These are phyloP conservation scores for Calonectria pteridis DNA, from an alignment of 2,329 filamentous ascomycete genomes.

Conservation along the genomic window DNA sequence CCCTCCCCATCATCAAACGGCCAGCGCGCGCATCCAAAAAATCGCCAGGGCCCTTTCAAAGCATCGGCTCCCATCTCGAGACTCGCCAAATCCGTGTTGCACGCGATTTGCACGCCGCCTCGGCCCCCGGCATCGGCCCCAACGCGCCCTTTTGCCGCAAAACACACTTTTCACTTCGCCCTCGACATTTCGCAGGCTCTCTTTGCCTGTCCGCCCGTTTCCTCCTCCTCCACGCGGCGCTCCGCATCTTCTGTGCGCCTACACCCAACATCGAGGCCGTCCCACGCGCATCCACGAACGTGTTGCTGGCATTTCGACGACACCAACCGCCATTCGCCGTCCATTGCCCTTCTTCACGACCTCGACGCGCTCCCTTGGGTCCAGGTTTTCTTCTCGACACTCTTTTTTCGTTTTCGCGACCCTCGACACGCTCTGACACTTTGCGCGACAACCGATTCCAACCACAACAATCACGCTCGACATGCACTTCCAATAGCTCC, in stretches of 20 bases:
- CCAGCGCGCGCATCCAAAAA: slow-evolving; percentile 72
- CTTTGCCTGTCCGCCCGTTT: slow-evolving; percentile 38
- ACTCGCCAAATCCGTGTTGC: slow-evolving; percentile 64
- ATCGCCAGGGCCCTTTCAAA: slow-evolving; percentile 71
- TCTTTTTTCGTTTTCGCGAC: slow-evolving; percentile 46
- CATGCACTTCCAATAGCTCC: slow-evolving; percentile 53
- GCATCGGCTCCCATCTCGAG: slow-evolving; percentile 70
- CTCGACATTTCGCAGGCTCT: slow-evolving; percentile 41
- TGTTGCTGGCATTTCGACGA: slow-evolving; percentile 42
- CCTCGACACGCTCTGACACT: slow-evolving; percentile 24
- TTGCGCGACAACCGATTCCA: slow-evolving; percentile 40
- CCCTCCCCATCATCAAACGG: slow-evolving; percentile 64
- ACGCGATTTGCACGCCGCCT: slow-evolving; percentile 66
- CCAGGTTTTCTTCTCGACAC: slow-evolving; percentile 42
- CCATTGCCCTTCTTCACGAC: slow-evolving; percentile 30
- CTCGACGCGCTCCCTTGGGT: slow-evolving; percentile 38
- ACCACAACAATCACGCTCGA: slow-evolving; percentile 46
- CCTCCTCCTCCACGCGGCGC: slow-evolving; percentile 41
- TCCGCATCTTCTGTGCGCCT: slow-evolving; percentile 35
- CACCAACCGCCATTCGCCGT: slow-evolving; percentile 27
- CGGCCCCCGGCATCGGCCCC: slow-evolving; percentile 55
- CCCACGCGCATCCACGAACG: slow-evolving; percentile 46
- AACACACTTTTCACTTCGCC: slow-evolving; percentile 58
- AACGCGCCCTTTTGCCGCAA: slow-evolving; percentile 56
- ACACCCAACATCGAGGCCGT: slow-evolving; percentile 38